A percentile compares a stretch with the other conserved stretches of the same genome.
Evolutionary conservation across 2,329 filamentous ascomycete genomes (phyloP).

Genomic region (Cordyceps militaris): DNA sequence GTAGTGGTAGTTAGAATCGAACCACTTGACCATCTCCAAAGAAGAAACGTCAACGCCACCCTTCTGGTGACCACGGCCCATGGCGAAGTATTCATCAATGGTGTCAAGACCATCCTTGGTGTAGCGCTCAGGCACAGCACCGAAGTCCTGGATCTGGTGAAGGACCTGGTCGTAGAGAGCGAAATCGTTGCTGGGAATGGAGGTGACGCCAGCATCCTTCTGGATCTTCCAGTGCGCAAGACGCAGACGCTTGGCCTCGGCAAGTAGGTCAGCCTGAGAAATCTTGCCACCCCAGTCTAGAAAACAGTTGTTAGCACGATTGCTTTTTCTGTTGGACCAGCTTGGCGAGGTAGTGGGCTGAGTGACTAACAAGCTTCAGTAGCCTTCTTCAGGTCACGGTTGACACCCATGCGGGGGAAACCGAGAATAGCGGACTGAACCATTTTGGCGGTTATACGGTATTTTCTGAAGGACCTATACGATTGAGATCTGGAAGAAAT

Average conservation of each 20-base stretch:
- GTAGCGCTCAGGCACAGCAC: conserved; percentile 88
- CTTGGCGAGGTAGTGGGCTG: background rate
- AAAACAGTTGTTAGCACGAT: conserved; percentile 15
- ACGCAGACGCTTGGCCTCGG: conserved; percentile 94
- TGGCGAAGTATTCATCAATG: conserved; percentile 98
- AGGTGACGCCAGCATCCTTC: conserved; percentile 93
- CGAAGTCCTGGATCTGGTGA: conserved; percentile 96
- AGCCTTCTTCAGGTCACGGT: conserved; percentile 99
- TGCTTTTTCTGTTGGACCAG: background rate
- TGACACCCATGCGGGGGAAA: conserved; percentile 97
- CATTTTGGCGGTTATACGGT: conserved; percentile 41
- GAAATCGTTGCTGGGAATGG: conserved; percentile 99
- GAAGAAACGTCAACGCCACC: conserved; percentile 84
- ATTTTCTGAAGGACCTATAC: conserved; percentile 1
- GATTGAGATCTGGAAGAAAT: background rate
- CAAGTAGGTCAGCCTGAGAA: conserved; percentile 81
- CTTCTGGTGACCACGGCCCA: conserved; percentile 98
- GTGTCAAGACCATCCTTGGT: conserved; percentile 78
- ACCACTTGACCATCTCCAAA: conserved; percentile 99
- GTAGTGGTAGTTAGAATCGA: conserved; percentile 99
- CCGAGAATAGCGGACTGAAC: conserved; percentile 76
- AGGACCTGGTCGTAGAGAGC: conserved; percentile 97
- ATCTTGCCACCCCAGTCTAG: conserved; percentile 84
- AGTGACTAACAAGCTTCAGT: conserved; percentile 75
- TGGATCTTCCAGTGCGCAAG: conserved; percentile 99